Base-by-base conservation (phyloP, 768 basidiomycete species). In the Mycena indigotica region DNA sequence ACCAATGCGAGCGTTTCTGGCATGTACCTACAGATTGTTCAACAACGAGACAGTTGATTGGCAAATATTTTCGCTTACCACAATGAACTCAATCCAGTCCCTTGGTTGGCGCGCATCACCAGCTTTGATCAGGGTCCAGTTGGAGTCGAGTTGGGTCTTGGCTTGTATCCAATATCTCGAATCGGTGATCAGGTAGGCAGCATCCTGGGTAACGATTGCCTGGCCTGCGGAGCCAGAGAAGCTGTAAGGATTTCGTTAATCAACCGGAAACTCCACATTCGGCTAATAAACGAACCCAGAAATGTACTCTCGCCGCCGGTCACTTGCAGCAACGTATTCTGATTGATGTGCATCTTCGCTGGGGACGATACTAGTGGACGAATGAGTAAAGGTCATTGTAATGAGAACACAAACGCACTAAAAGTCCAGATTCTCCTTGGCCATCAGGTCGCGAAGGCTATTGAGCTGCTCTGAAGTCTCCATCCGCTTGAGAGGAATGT, bases 81-180 rank as follows among this genome's bases (percentile, higher is more conserved):
- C 75, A 28, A 95, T 69, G 85, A 86, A 95, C 29, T 91, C 89
- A 29, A 87, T 79, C 91, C 91, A 94, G 65, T 88, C 85, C 64
- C 81, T 84, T 2, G 86, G 84, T 2, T 75, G 81, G 50, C 78
- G 77, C 13, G 69, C 50, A 3, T 74, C 68, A 13, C 84, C 93
- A 12, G 84, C 83, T 44, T 75, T 75, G 28, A 93, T 76, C 21
- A 93, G 52, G 16, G 75, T 75, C 93, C 93, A 96, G 66, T 91
- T 87, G 4, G 70, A 38, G 71, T 93, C 90, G 25, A 91, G 69
- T 60, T 93, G 83, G 3, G 80, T 76, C 6, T 78, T 76, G 17
- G 92, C 90, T 73, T 93, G 92, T 1, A 85, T 64, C 89, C 90
- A 94, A 67, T 94, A 94, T 15, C 91, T 82, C 10, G 92, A 87